Percentiles rank a stretch among this genome's conserved stretches.
Conservation (phyloP, 2,329 filamentous ascomycete species). For the Mycosphaerelloides madeirae region DNA sequence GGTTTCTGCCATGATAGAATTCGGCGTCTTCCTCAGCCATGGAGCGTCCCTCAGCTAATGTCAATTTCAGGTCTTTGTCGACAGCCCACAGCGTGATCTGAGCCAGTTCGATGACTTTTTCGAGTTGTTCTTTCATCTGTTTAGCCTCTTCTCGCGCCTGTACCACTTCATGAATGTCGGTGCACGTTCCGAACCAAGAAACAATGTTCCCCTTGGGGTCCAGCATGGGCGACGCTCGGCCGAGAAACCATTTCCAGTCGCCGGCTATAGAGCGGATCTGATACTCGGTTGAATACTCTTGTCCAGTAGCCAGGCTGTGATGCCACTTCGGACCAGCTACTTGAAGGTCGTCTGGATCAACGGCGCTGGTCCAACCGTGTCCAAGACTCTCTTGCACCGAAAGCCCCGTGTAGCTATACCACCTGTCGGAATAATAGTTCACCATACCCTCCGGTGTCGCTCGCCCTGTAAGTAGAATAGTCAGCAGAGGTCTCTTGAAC, state of each 20-base stretch:
- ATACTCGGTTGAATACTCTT: slow-evolving; percentile 66
- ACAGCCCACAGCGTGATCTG: slow-evolving; percentile 73
- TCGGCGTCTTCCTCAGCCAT: slow-evolving; percentile 23
- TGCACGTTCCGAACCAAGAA: slow-evolving; percentile 78
- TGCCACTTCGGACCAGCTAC: slow-evolving; percentile 56
- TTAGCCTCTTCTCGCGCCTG: slow-evolving; percentile 62
- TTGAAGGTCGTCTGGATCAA: slow-evolving; percentile 65
- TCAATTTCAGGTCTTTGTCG: slow-evolving; percentile 57
- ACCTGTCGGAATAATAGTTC: slow-evolving; percentile 73
- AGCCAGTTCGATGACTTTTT: slow-evolving; percentile 69
- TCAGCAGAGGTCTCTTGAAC: too few species aligned
- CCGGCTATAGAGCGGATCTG: slow-evolving; percentile 63
- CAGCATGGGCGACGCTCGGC: slow-evolving; percentile 60
- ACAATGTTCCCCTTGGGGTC: slow-evolving; percentile 65
- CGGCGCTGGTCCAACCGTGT: slow-evolving; percentile 57
- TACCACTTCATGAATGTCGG: slow-evolving; percentile 68
- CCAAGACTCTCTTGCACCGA: slow-evolving; percentile 59
- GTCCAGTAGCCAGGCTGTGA: slow-evolving; percentile 61
- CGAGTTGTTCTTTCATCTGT: slow-evolving; percentile 63
- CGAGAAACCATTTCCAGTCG: slow-evolving; percentile 74
- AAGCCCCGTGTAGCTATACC: slow-evolving; percentile 74
- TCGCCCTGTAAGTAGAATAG: too few species aligned
- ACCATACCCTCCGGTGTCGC: slow-evolving; percentile 60
- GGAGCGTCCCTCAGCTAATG: slow-evolving; percentile 63
- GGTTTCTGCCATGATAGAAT: slow-evolving; percentile 12